Conservation (phyloP, 2,329 filamentous ascomycete genomes). For the Colletotrichum acutatum region DNA sequence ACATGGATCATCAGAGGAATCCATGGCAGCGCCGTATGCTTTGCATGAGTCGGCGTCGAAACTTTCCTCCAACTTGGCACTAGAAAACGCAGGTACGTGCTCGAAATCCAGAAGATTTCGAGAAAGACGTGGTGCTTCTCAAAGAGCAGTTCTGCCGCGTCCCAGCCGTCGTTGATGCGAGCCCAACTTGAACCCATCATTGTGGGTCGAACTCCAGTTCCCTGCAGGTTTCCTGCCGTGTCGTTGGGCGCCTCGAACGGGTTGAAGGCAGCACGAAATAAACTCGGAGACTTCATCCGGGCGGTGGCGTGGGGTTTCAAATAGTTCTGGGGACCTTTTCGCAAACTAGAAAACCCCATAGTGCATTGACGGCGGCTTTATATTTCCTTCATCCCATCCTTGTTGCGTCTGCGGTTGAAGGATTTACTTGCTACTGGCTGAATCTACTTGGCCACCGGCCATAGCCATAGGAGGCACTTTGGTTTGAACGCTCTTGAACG, state of each 20-base stretch:
- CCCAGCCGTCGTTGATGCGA: conserved; percentile 1
- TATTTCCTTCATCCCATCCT: neutral
- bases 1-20: conserved; percentile 7
- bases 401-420: no score
- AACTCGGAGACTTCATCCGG: conserved; percentile 4
- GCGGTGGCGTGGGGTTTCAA: neutral
- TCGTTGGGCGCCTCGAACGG: conserved; percentile 2
- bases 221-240: neutral
- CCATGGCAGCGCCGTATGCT: conserved; percentile 4
- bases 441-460: no score
- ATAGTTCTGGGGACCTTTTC: neutral
- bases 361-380: neutral
- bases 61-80: neutral
- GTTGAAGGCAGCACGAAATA: neutral
- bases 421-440: neutral
- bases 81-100: neutral
- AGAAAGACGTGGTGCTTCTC: conserved; percentile 7
- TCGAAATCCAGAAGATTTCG: conserved; percentile 12
- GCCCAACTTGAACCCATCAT: neutral
- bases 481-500: no score
- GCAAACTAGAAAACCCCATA: neutral
- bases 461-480: no score
- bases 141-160: neutral
- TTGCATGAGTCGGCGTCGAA: neutral
- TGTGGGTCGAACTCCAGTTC: neutral